These are phyloP conservation scores for Yamadazyma aaseri DNA, from an alignment of 1,139 yeast species.

Conservation along the genomic window DNA sequence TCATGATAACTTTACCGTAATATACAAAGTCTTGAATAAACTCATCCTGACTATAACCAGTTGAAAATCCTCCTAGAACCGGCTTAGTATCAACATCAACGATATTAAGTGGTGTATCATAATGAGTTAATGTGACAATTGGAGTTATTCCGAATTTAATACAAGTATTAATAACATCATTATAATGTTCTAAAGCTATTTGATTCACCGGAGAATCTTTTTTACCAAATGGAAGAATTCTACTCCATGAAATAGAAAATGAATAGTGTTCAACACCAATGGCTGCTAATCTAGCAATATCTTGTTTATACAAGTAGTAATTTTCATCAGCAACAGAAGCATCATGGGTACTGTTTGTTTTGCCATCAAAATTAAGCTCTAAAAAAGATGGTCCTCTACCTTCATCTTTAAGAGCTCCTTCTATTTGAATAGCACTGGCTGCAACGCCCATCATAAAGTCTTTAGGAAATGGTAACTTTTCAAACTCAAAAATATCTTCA, in stretches of 20 bases:
- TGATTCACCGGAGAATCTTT: slow-evolving; percentile 31
- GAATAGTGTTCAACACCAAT: slow-evolving; percentile 33
- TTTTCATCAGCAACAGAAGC: slow-evolving; percentile 31
- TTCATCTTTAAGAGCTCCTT: slow-evolving; percentile 34
- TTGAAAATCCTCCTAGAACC: slow-evolving; percentile 14
- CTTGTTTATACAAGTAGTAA: slow-evolving; percentile 33
- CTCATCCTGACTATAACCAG: slow-evolving; percentile 25
- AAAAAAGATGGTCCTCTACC: slow-evolving; percentile 32
- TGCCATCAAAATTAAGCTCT: slow-evolving; percentile 17
- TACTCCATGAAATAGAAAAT: slow-evolving; percentile 34
- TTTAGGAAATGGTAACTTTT: slow-evolving; percentile 18
- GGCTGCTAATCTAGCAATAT: slow-evolving; percentile 29
- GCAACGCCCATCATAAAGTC: slow-evolving; percentile 25
- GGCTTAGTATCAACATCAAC: slow-evolving; percentile 2
- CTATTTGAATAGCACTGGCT: slow-evolving; percentile 31
- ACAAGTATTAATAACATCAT: slow-evolving; percentile 30
- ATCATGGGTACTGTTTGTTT: slow-evolving; percentile 12
- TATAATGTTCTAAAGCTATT: slow-evolving; percentile 32
- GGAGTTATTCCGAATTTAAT: slow-evolving; percentile 28
- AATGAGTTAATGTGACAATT: slow-evolving; percentile 33
- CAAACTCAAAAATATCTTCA: slow-evolving; percentile 17
- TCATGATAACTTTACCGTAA: slow-evolving; percentile 30
- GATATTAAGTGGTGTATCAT: slow-evolving; percentile 30
- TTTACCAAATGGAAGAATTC: slow-evolving; percentile 29
- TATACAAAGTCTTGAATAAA: slow-evolving; percentile 30